A percentile compares a stretch with the other conserved stretches of the same genome.
These are phyloP conservation scores for Chalaropsis ovoidea DNA, from an alignment of 2,329 filamentous ascomycete genomes.

Conservation along the genomic window DNA sequence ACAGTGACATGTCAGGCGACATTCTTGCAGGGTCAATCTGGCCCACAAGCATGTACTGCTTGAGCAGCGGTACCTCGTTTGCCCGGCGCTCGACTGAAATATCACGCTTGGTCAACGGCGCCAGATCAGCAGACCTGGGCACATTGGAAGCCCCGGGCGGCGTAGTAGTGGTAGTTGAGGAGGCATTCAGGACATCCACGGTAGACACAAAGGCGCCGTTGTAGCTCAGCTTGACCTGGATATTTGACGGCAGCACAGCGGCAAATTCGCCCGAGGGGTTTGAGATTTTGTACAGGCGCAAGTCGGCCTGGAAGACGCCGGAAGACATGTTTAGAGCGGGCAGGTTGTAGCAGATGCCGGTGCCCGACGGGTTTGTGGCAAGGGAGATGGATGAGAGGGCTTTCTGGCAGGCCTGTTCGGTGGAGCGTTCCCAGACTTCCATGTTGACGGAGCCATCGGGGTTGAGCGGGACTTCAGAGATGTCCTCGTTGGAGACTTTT, in stretches of 20 bases:
- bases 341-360: slow-evolving; percentile 75
- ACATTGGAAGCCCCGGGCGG: not conserved
- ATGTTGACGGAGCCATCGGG: slow-evolving; percentile 42
- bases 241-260: slow-evolving; percentile 42
- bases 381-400: slow-evolving; percentile 46
- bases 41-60: slow-evolving; percentile 58
- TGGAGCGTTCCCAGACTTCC: slow-evolving; percentile 47
- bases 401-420: slow-evolving; percentile 48
- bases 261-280: slow-evolving; percentile 45
- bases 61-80: slow-evolving; percentile 37
- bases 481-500: not conserved
- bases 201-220: slow-evolving; percentile 44
- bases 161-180: slow-evolving; percentile 20
- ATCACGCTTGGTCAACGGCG: slow-evolving; percentile 28
- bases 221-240: slow-evolving; percentile 47
- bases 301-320: slow-evolving; percentile 65
- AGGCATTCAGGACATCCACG: slow-evolving; percentile 32
- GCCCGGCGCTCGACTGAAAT: slow-evolving; percentile 26
- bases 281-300: slow-evolving; percentile 62
- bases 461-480: slow-evolving; percentile 32
- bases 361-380: slow-evolving; percentile 62
- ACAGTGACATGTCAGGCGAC: slow-evolving; percentile 49
- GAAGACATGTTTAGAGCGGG: slow-evolving; percentile 56
- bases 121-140: slow-evolving; percentile 25
- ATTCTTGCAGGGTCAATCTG: slow-evolving; percentile 52